Base-by-base conservation (phyloP, 768 basidiomycete genomes). In the Suillus ampliporus region DNA sequence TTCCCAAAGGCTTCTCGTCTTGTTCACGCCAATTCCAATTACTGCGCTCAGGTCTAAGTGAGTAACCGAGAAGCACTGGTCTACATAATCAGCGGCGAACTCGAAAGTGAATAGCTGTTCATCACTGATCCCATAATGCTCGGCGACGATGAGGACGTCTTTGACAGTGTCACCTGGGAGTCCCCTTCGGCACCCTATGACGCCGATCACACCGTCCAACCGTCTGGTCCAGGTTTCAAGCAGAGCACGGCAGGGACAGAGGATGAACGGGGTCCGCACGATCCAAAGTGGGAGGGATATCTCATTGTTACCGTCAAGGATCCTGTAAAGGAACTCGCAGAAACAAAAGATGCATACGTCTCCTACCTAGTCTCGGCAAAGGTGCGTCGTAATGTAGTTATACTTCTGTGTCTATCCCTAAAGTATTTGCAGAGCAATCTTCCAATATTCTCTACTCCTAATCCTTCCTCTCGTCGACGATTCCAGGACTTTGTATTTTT, bases 401-500 rank as follows among this genome's bases (percentile, higher is more conserved):
- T 35, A 41, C 31, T 63, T 28, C 35, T 8, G 50, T 53, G 35
- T 31, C 40, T 23, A 17, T 8, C 56, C n/a, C 67, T 69, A 40
- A 69, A 56, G 38, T 67, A 37, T 60, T 15, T 60, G 46, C 72
- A 99, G 97, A 97, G 96, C 26, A 95, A 95, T 73, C 82, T 98
- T 26, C 86, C 91, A 1, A 91, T 90, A 74, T 99, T 92, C 83
- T 89, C 91, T 2, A 84, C 86, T 5, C 80, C 83, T 6, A 91
- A 81, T 63, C 91, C 93, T 1, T 87, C 88, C 3, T 82, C 91
- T 17, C 87, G 97, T 56, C 84, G 97, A 62, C 89, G 97, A 37
- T 99, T 97, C 78, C 94, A 96, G 71, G 97, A 99, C 77, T 99
- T 99, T 77, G 92, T 93, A 41, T 99, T 99, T 73, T 81, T 99